A percentile compares a stretch with the other conserved stretches of the same genome.
These are phyloP conservation scores for Cordyceps tenuipes DNA, from an alignment of 2,329 filamentous ascomycete species.

Conservation along the genomic window DNA sequence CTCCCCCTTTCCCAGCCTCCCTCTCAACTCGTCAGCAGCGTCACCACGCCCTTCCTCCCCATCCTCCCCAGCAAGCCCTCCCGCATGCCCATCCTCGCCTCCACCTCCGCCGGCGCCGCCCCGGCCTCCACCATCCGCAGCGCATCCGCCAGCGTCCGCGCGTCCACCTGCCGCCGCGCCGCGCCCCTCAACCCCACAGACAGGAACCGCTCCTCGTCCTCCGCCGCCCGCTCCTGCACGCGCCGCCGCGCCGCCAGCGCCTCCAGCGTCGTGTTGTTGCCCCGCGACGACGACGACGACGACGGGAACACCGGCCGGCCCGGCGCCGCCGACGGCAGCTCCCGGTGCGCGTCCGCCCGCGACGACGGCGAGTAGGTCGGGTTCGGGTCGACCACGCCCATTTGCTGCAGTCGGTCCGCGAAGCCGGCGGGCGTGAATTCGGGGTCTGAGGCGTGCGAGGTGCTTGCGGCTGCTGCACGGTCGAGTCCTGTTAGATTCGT, in stretches of 20 bases:
- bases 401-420: conserved; percentile 42
- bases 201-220: conserved; percentile 36
- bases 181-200: conserved; percentile 22
- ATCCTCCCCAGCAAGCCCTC: conserved; percentile 37
- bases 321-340: conserved; percentile 15
- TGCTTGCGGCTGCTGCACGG: conserved; percentile 25
- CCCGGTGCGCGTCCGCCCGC: conserved; percentile 22
- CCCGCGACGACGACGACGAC: conserved; percentile 22
- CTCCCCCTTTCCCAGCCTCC: neutral
- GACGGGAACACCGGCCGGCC: conserved; percentile 21
- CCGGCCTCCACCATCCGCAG: conserved; percentile 37
- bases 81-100: conserved; percentile 37
- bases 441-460: conserved; percentile 32
- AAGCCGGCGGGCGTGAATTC: conserved; percentile 36
- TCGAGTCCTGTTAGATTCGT: neutral
- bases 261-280: conserved; percentile 41
- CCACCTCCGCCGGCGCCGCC: conserved; percentile 31
- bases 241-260: conserved; percentile 40
- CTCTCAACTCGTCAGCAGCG: conserved; percentile 2
- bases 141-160: conserved; percentile 38
- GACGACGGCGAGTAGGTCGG: conserved; percentile 47
- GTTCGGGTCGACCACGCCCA: conserved; percentile 47
- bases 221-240: conserved; percentile 35
- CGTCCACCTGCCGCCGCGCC: conserved; percentile 37
- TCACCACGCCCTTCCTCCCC: conserved; percentile 23